A percentile compares a stretch with the other conserved stretches of the same genome.
These are phyloP conservation scores for Talaromyces liani DNA, from an alignment of 495 filamentous ascomycete genomes.

Conservation along the genomic window DNA sequence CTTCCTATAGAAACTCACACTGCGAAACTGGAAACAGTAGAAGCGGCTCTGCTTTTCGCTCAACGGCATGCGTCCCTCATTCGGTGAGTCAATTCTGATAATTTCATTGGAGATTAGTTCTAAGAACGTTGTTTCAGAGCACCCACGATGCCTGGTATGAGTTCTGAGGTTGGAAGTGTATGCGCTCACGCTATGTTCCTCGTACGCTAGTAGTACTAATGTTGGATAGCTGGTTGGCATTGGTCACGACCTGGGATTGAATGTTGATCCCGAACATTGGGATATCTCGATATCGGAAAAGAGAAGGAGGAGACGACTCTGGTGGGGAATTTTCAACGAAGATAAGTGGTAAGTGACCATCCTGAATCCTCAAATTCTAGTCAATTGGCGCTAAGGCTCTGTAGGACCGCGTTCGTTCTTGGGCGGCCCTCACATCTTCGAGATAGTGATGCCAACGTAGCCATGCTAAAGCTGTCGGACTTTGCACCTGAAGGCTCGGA, in stretches of 20 bases:
- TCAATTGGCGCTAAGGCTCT: neutral
- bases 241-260: slow-evolving; percentile 1
- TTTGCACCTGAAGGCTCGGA: slow-evolving; percentile 6
- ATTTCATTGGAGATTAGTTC: neutral
- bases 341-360: slow-evolving; percentile 3
- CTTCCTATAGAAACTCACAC: slow-evolving; percentile 6
- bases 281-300: slow-evolving; percentile 3
- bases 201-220: neutral
- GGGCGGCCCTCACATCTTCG: slow-evolving; percentile 5
- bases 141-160: slow-evolving; percentile 4
- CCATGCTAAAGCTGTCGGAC: slow-evolving; percentile 7
- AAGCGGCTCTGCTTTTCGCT: slow-evolving; percentile 4
- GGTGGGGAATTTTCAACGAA: slow-evolving; percentile 6
- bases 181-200: neutral
- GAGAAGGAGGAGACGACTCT: slow-evolving; percentile 5
- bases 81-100: slow-evolving; percentile 4
- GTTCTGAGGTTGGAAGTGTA: slow-evolving; percentile 7
- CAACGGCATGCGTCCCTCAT: slow-evolving; percentile 2
- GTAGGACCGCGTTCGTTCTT: slow-evolving; percentile 3
- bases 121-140: slow-evolving; percentile 3
- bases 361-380: neutral
- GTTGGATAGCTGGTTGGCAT: slow-evolving; percentile 2
- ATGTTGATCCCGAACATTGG: slow-evolving; percentile 6
- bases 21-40: slow-evolving; percentile 2
- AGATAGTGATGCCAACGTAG: slow-evolving; percentile 5